phyloP scores from a whole-genome alignment of 2,329 filamentous ascomycete genomes.

The Verticillium dahliae region DNA sequence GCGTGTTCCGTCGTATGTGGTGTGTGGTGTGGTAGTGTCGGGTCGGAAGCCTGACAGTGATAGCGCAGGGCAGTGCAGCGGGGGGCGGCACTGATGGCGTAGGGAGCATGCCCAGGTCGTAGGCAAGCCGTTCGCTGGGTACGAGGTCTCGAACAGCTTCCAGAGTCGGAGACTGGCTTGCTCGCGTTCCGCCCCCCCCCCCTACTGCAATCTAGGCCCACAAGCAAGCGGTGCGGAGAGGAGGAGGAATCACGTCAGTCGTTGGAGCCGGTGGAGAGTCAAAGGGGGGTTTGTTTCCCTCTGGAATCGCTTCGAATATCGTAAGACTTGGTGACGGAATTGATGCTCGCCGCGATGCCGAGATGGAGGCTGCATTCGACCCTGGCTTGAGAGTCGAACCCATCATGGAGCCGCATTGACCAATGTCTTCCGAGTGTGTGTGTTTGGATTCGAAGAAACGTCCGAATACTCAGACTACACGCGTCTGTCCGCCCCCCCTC shows the following conservation, averaged over 20 bases:
- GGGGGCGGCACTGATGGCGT: not conserved
- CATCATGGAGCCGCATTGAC: not conserved
- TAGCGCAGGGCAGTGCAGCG: not conserved
- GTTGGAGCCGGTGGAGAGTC: not conserved
- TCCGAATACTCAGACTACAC: not conserved
- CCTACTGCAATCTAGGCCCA: not conserved
- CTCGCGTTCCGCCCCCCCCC: not conserved
- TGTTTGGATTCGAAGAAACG: not conserved
- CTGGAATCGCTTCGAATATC: not conserved
- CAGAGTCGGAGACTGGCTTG: not conserved
- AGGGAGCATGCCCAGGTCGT: not conserved
- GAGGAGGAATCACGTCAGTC: not conserved
- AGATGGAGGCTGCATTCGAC: not conserved
- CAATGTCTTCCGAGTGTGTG: not conserved
- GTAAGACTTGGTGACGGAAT: not conserved
- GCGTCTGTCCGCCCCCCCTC: not conserved
- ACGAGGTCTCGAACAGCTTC: not conserved
- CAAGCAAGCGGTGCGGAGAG: not conserved
- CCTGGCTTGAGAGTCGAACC: not conserved
- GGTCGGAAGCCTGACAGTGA: not conserved
- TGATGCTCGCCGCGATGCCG: not conserved
- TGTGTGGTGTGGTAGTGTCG: not conserved
- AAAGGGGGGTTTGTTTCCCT: not conserved
- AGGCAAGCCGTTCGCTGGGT: not conserved
- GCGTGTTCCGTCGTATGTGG: not conserved